A percentile compares a stretch with the other conserved stretches of the same genome.
These are phyloP conservation scores for Heritiera littoralis DNA, from an alignment of 345 rosid genomes.

Conservation along the genomic window DNA sequence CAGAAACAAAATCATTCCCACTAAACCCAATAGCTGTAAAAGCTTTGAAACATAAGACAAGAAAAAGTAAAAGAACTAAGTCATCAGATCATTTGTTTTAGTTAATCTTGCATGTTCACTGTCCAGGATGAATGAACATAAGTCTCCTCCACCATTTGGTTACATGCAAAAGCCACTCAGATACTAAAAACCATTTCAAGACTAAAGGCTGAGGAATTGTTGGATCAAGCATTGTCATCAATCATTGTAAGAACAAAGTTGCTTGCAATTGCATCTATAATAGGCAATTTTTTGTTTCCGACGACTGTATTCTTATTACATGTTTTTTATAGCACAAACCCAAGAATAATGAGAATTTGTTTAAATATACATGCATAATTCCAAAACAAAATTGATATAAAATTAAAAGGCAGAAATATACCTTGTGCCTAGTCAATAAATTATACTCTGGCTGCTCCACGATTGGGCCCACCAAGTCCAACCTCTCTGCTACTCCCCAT, in stretches of 20 bases:
- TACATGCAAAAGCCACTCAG: background rate
- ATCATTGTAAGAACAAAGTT: background rate
- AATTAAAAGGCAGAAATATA: constrained; percentile 2
- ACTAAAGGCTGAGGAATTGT: background rate
- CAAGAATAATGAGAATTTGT: background rate
- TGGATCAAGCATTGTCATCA: background rate
- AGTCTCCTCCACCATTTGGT: background rate
- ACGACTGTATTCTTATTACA: background rate
- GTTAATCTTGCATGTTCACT: background rate
- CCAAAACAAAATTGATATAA: background rate
- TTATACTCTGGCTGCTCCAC: constrained; percentile 99
- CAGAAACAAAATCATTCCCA: constrained; percentile 5
- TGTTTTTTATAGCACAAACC: background rate
- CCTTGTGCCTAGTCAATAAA: constrained; percentile 88
- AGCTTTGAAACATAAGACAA: background rate
- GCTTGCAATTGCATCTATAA: background rate
- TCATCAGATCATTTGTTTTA: background rate
- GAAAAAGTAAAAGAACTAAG: background rate
- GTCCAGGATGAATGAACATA: background rate
- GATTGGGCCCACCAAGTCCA: constrained; percentile 90
- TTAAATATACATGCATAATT: background rate
- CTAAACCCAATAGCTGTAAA: background rate
- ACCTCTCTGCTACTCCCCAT: constrained; percentile 80
- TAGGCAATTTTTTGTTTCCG: background rate
- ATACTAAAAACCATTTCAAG: background rate